Percentiles rank a stretch among this genome's conserved stretches.
These are phyloP conservation scores for Boletus hoseneyae DNA, from an alignment of 1,284 basidiomycete species.

Conservation along the genomic window DNA sequence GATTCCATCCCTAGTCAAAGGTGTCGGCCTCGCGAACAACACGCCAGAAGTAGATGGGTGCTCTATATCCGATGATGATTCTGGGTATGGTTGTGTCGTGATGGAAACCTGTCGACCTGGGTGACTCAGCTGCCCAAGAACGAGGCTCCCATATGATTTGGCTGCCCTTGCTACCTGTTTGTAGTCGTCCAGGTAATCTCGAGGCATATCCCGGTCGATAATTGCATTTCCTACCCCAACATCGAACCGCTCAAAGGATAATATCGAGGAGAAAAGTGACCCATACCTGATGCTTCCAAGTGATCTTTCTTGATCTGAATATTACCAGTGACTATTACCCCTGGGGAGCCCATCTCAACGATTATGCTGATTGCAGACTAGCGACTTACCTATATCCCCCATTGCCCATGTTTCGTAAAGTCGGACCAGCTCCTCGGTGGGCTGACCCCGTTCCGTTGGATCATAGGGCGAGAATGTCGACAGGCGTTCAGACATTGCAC, in stretches of 20 bases:
- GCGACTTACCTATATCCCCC: conserved; percentile 31
- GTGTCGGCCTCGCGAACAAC: conserved; percentile 30
- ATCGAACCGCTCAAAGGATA: neutral
- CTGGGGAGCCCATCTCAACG: conserved; percentile 13
- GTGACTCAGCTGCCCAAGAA: conserved; percentile 33
- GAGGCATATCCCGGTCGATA: conserved; percentile 29
- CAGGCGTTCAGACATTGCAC: conserved; percentile 34
- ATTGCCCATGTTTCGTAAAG: conserved; percentile 35
- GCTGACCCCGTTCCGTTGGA: conserved; percentile 29
- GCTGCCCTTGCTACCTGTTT: conserved; percentile 28
- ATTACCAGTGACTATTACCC: conserved; percentile 33
- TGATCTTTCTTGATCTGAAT: conserved; percentile 35
- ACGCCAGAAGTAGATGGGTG: conserved; percentile 35
- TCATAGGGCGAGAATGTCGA: conserved; percentile 33
- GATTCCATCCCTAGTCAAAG: conserved; percentile 31
- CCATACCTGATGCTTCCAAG: conserved; percentile 31
- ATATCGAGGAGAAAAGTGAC: neutral
- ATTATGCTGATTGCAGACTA: neutral
- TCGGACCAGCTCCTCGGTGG: conserved; percentile 33
- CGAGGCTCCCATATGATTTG: conserved; percentile 28
- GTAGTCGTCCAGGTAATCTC: conserved; percentile 26
- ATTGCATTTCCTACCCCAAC: conserved; percentile 29
- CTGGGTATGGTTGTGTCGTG: conserved; percentile 35
- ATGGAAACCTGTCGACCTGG: conserved; percentile 36
- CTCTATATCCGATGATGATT: conserved; percentile 32